phyloP scores from a whole-genome alignment of 495 filamentous ascomycete genomes.

The Cercophora newfieldiana region DNA sequence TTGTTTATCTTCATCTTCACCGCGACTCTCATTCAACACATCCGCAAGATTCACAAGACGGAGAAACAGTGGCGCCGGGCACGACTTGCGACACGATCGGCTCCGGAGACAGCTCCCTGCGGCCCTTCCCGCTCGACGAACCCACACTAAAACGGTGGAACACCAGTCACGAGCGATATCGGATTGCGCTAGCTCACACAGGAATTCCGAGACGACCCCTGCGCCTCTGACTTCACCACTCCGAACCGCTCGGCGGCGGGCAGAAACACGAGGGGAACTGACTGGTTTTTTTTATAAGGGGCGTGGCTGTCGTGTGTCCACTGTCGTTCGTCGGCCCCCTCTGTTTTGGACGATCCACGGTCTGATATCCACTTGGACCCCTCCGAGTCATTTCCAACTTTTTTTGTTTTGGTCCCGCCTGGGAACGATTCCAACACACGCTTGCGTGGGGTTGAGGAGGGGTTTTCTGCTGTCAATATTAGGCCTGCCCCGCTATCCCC shows the following conservation, averaged over 20 bases:
- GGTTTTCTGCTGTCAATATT: conserved; percentile 6
- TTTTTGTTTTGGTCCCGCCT: not conserved
- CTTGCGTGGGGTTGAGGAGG: conserved; percentile 15
- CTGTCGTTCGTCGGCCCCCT: not conserved
- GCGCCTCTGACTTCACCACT: conserved; percentile 3
- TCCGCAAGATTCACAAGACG: not conserved
- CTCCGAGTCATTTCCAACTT: conserved; percentile 9
- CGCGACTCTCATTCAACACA: not conserved
- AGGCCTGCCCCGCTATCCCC: conserved; percentile 13
- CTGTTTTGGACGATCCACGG: not conserved
- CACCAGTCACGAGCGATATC: conserved; percentile 11
- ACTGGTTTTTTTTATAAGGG: not conserved
- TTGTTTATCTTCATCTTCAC: not conserved
- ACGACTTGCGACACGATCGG: not conserved
- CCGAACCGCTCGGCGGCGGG: not conserved
- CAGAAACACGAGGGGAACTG: not conserved
- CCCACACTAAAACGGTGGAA: conserved; percentile 9
- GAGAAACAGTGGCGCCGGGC: not conserved
- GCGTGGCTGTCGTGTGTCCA: not conserved
- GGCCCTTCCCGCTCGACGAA: conserved; percentile 3
- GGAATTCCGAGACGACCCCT: not conserved
- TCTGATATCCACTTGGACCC: not conserved
- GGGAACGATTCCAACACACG: not conserved
- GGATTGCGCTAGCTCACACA: conserved; percentile 5
- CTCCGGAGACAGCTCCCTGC: not conserved